Base-by-base conservation (phyloP, 305 asterid species). In the Fraxinus greggii region DNA sequence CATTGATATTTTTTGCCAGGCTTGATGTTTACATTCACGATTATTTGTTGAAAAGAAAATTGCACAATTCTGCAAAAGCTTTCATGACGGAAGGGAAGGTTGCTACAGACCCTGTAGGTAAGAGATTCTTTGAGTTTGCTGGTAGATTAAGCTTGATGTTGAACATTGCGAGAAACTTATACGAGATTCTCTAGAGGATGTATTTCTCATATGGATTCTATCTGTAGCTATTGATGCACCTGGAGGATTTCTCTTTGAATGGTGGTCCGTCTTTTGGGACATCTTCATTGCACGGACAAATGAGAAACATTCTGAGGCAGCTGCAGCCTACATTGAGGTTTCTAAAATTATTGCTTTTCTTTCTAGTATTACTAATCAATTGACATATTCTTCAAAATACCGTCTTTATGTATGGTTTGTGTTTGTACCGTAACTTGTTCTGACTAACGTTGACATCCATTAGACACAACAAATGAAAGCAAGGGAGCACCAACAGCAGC, bases 251-350 rank as follows among this genome's bases (percentile, higher is more conserved):
- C 95, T 97, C 31, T 93, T 93, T 75, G 99, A 97, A 80, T 97
- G 99, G 99, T 97, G 99, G 98, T 97, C 99, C 69, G 98, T 94
- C 69, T 94, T 96, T 86, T 97, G 98, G 98, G 99, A 97, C 86
- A 97, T 97, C 72, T 97, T 93, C 88, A 97, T 97, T 84, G 97
- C 99, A 74, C 90, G 99, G 90, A 95, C 98, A 69, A 95, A 97
- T 76, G 99, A 91, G 85, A 97, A 95, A 90, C 98, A 97, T 88
- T 97, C 98, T 5, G 99, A 97, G 88, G 88, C 98, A 86, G 99
- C 98, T 86, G 99, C 97, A 59, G 93, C 99, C 72, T 97, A 93
- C 87, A 95, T 95, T 77, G 98, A 97, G 99, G 99, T 95, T 79
- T 85, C 80, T 83, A 74, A 82, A 80, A 51, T 54, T 76, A 59